Evolutionary conservation across 768 basidiomycete genomes (phyloP).

Genomic region (Hypholoma sublateritium): DNA sequence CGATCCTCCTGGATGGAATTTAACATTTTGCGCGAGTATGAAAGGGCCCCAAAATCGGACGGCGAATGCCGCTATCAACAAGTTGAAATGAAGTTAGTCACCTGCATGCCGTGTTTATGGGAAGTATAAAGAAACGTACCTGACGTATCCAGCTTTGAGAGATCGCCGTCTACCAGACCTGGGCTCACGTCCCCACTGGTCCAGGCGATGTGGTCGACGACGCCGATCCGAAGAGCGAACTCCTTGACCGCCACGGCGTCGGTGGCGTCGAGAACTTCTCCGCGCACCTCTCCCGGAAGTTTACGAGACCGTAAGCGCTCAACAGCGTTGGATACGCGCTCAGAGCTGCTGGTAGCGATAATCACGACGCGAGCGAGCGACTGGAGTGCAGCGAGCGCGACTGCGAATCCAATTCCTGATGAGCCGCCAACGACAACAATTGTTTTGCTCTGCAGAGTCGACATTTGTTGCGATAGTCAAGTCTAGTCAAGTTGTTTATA

Average conservation of each 20-base stretch:
- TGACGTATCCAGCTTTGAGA: not conserved
- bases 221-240: not conserved
- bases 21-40: not conserved
- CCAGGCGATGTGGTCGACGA: conserved; percentile 1
- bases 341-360: not conserved
- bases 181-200: not conserved
- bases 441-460: not conserved
- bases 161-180: not conserved
- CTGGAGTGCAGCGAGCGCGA: not conserved
- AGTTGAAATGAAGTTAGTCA: not conserved
- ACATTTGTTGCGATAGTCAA: not conserved
- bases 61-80: not conserved
- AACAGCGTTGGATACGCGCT: not conserved
- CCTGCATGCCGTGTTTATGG: no score
- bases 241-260: not conserved
- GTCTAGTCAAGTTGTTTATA: not conserved
- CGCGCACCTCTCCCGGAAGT: conserved; percentile 1
- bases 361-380: not conserved
- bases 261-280: not conserved
- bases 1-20: conserved; percentile 3
- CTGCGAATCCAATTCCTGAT: not conserved
- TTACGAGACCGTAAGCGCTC: not conserved
- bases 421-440: not conserved
- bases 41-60: conserved; percentile 7
- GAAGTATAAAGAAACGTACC: no score